Percentiles rank a stretch among this genome's conserved stretches.
Conservation (phyloP, 257 asterid species). For the Ehretia macrophylla region DNA sequence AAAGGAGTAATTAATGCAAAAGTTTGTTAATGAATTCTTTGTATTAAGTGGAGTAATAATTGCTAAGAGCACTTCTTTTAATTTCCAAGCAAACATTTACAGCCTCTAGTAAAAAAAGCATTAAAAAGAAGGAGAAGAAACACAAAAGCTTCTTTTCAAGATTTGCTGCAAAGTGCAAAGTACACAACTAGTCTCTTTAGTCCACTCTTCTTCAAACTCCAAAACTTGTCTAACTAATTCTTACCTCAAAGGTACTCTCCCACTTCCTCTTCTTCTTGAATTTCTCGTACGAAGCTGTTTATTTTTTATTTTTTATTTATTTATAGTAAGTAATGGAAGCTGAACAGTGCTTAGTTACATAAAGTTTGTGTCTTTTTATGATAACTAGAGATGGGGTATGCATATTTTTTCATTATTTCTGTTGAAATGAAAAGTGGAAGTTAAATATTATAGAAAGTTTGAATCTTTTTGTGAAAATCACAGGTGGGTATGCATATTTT, state of each 20-base stretch:
- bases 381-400: background rate
- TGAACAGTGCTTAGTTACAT: background rate
- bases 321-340: no score
- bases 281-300: background rate
- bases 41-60: background rate
- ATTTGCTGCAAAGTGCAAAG: background rate
- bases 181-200: background rate
- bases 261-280: background rate
- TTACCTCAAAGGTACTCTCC: no score
- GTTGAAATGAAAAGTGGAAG: background rate
- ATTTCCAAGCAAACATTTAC: background rate
- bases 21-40: background rate
- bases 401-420: background rate
- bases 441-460: background rate
- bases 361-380: background rate
- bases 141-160: constrained; percentile 1
- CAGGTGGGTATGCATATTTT: background rate
- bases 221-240: no score
- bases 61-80: constrained; percentile 1
- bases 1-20: background rate
- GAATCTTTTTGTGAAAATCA: background rate
- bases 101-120: background rate
- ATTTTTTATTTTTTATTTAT: no score
- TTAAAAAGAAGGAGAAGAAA: background rate
- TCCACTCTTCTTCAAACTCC: background rate